These are phyloP conservation scores for Tricholoma saponaceum DNA, from an alignment of 768 basidiomycete genomes.

Conservation along the genomic window DNA sequence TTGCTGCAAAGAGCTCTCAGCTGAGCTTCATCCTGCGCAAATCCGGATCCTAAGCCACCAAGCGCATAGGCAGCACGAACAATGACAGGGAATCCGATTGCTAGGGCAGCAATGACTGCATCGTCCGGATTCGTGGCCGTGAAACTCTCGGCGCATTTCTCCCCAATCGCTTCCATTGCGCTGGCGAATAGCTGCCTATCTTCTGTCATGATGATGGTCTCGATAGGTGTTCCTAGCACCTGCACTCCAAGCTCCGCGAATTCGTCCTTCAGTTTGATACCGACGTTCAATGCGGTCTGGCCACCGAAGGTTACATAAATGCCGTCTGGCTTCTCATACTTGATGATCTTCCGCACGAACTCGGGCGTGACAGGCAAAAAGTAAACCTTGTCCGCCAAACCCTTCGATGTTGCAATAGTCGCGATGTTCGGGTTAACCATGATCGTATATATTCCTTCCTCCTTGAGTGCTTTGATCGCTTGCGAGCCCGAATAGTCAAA, in stretches of 20 bases:
- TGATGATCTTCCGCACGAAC: slow-evolving; percentile 96
- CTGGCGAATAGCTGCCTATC: slow-evolving; percentile 91
- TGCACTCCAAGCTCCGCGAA: slow-evolving; percentile 85
- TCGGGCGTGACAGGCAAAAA: slow-evolving; percentile 98
- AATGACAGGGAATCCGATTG: slow-evolving; percentile 94
- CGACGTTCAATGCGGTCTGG: slow-evolving; percentile 95
- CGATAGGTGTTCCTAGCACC: slow-evolving; percentile 94
- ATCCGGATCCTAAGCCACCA: slow-evolving; percentile 93
- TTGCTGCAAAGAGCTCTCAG: slow-evolving; percentile 84
- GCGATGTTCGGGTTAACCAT: slow-evolving; percentile 99
- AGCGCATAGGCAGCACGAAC: slow-evolving; percentile 96
- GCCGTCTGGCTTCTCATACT: slow-evolving; percentile 97
- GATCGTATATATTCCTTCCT: slow-evolving; percentile 98
- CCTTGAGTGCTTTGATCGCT: slow-evolving; percentile 98
- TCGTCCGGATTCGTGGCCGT: slow-evolving; percentile 87
- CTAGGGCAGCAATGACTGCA: slow-evolving; percentile 73
- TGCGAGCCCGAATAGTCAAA: slow-evolving; percentile 99
- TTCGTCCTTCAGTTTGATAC: slow-evolving; percentile 97
- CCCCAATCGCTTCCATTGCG: slow-evolving; percentile 94
- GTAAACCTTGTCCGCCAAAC: slow-evolving; percentile 98
- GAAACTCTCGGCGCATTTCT: slow-evolving; percentile 87
- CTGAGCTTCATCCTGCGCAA: slow-evolving; percentile 93
- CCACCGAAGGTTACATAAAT: slow-evolving; percentile 99
- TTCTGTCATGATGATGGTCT: slow-evolving; percentile 96
- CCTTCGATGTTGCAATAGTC: slow-evolving; percentile 95